Percentiles rank a stretch among this genome's conserved stretches.
Evolutionary conservation across 2,329 filamentous ascomycete genomes (phyloP).

Genomic region (Chaetomiaceae sp.): DNA sequence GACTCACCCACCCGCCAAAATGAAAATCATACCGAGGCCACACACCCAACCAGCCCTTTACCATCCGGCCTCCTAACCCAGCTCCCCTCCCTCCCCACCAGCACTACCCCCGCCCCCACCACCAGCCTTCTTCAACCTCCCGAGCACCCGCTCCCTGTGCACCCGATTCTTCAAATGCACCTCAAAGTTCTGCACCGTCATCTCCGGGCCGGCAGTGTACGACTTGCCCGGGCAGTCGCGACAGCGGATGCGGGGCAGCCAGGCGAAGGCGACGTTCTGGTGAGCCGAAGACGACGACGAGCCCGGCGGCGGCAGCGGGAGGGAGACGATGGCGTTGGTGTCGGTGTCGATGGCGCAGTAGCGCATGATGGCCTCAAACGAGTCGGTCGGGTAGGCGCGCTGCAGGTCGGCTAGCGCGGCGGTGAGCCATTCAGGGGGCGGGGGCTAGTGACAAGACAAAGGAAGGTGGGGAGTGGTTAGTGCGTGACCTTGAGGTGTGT

Average conservation of each 20-base stretch:
- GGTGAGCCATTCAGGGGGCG: conserved; percentile 79
- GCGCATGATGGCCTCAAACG: conserved; percentile 87
- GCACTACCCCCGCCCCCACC: neutral
- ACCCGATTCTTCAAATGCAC: conserved; percentile 80
- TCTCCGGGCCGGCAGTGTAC: conserved; percentile 83
- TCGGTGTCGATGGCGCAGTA: conserved; percentile 72
- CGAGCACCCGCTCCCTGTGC: conserved; percentile 67
- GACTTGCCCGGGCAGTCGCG: conserved; percentile 89
- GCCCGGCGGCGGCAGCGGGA: conserved; percentile 35
- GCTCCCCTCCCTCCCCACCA: too few relatives aligned
- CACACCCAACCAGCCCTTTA: too few relatives aligned
- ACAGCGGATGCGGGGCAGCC: conserved; percentile 83
- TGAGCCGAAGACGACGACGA: conserved; percentile 51
- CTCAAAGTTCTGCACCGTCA: conserved; percentile 84
- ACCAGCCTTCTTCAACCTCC: conserved; percentile 9
- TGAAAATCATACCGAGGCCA: too few relatives aligned
- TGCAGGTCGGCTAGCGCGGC: conserved; percentile 64
- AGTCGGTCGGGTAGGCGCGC: conserved; percentile 69
- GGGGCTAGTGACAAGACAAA: too few relatives aligned
- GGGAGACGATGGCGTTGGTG: conserved; percentile 59
- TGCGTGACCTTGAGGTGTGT: neutral
- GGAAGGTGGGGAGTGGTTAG: too few relatives aligned
- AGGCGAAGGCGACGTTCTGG: conserved; percentile 74
- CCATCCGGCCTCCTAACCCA: too few relatives aligned
- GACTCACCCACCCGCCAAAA: too few relatives aligned